phyloP scores from a whole-genome alignment of 2,329 filamentous ascomycete genomes.

The Tolypocladium paradoxum region DNA sequence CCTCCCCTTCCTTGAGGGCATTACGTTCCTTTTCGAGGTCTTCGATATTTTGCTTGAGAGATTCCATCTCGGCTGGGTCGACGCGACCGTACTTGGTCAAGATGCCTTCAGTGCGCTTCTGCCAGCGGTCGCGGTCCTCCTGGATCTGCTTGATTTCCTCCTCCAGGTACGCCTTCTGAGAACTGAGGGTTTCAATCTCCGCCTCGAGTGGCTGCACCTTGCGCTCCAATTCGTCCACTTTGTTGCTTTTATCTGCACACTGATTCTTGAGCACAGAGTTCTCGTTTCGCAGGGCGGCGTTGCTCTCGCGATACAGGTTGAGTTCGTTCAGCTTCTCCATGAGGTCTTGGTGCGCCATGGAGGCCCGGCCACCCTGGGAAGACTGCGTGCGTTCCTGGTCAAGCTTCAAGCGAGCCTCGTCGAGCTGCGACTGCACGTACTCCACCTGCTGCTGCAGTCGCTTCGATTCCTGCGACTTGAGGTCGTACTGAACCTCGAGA shows the following conservation, averaged over 20 bases:
- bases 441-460: slow-evolving; percentile 83
- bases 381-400: slow-evolving; percentile 77
- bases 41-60: slow-evolving; percentile 68
- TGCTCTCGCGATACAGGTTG: slow-evolving; percentile 92
- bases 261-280: slow-evolving; percentile 68
- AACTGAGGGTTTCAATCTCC: slow-evolving; percentile 72
- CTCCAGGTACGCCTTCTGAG: slow-evolving; percentile 67
- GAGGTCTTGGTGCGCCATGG: slow-evolving; percentile 75
- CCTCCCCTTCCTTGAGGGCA: slow-evolving; percentile 36
- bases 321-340: slow-evolving; percentile 93
- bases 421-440: slow-evolving; percentile 76
- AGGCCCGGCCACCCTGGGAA: slow-evolving; percentile 60
- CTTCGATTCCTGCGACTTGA: slow-evolving; percentile 80
- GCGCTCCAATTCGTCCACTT: slow-evolving; percentile 61
- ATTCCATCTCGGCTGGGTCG: slow-evolving; percentile 85
- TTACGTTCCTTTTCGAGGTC: slow-evolving; percentile 56
- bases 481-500: slow-evolving; percentile 87
- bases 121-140: slow-evolving; percentile 87
- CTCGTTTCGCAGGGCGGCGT: slow-evolving; percentile 79
- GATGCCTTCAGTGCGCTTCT: slow-evolving; percentile 91
- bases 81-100: slow-evolving; percentile 92
- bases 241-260: slow-evolving; percentile 62
- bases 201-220: slow-evolving; percentile 75
- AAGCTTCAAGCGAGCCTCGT: slow-evolving; percentile 79
- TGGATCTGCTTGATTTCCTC: slow-evolving; percentile 83